Evolutionary conservation across 305 asterid genomes (phyloP).

Genomic region (Ilex paraguariensis): DNA sequence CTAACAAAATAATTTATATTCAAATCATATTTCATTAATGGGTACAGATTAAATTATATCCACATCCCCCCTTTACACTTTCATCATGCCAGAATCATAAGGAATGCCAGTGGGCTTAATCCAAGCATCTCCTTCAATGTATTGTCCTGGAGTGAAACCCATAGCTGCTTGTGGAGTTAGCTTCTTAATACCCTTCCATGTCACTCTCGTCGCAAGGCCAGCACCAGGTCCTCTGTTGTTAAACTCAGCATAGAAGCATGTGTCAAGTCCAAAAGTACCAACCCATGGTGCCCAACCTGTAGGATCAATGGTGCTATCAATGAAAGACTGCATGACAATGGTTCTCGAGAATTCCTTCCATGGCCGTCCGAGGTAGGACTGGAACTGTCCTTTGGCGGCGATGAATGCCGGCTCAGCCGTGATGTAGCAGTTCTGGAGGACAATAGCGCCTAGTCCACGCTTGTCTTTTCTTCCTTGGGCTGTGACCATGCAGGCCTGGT

Average conservation of each 20-base stretch:
- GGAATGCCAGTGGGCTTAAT: conserved; percentile 28
- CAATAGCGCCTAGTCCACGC: conserved; percentile 21
- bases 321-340: conserved; percentile 27
- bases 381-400: conserved; percentile 6
- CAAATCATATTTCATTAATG: too few species aligned
- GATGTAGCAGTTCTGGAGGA: conserved; percentile 34
- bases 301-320: conserved; percentile 28
- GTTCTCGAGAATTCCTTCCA: conserved; percentile 35
- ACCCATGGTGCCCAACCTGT: conserved; percentile 40
- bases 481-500: conserved; percentile 32
- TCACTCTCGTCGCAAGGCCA: conserved; percentile 16
- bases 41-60: too few species aligned
- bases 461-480: conserved; percentile 34
- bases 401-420: conserved; percentile 19
- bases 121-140: conserved; percentile 30
- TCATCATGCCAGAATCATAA: conserved; percentile 22
- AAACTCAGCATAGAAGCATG: conserved; percentile 31
- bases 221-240: conserved; percentile 44
- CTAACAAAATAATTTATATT: too few species aligned
- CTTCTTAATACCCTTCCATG: conserved; percentile 30
- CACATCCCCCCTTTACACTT: conserved; percentile 7
- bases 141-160: conserved; percentile 25
- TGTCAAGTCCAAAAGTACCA: conserved; percentile 26
- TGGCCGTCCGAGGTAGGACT: conserved; percentile 44
- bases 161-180: conserved; percentile 17